A percentile compares a stretch with the other conserved stretches of the same genome.
These are phyloP conservation scores for Phoenix roebelenii DNA, from an alignment of 176 grass and related monocot species.

Conservation along the genomic window DNA sequence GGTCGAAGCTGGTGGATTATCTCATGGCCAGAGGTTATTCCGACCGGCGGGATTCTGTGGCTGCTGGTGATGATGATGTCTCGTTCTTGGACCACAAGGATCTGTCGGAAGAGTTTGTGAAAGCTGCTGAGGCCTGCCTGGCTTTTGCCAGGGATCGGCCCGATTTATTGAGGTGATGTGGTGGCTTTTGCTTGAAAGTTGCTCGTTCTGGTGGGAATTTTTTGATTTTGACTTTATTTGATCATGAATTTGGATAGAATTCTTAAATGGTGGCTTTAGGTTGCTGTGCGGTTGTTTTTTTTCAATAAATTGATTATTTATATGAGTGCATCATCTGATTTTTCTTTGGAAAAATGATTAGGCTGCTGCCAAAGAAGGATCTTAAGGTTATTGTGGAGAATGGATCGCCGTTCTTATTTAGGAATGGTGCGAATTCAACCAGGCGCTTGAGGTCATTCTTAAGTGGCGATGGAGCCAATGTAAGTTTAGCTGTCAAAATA, in stretches of 20 bases:
- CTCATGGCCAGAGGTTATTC: constrained; percentile 39
- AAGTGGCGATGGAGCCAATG: constrained; percentile 25
- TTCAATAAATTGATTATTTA: neutral
- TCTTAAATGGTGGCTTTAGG: neutral
- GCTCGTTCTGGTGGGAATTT: too few relatives aligned
- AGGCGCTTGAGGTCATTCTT: constrained; percentile 51
- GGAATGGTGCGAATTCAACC: constrained; percentile 44
- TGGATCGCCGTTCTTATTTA: constrained; percentile 57
- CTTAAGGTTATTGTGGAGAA: constrained; percentile 58
- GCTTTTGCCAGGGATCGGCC: constrained; percentile 64
- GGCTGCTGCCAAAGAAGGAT: constrained; percentile 59
- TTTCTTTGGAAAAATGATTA: constrained; percentile 6
- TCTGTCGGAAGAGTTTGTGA: constrained; percentile 38
- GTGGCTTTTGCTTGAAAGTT: neutral
- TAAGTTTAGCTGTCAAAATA: constrained; percentile 23
- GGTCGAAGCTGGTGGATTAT: constrained; percentile 51
- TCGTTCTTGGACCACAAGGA: constrained; percentile 5
- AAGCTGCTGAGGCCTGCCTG: constrained; percentile 37
- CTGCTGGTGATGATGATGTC: constrained; percentile 8
- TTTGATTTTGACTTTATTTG: too few relatives aligned
- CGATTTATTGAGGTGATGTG: constrained; percentile 59
- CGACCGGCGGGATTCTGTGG: constrained; percentile 1
- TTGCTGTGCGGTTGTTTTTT: constrained; percentile 3
- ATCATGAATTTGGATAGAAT: neutral
- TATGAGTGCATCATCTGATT: too few relatives aligned